Evolutionary conservation across 441 rosid genomes (phyloP).

Genomic region (Populus hybrid): DNA sequence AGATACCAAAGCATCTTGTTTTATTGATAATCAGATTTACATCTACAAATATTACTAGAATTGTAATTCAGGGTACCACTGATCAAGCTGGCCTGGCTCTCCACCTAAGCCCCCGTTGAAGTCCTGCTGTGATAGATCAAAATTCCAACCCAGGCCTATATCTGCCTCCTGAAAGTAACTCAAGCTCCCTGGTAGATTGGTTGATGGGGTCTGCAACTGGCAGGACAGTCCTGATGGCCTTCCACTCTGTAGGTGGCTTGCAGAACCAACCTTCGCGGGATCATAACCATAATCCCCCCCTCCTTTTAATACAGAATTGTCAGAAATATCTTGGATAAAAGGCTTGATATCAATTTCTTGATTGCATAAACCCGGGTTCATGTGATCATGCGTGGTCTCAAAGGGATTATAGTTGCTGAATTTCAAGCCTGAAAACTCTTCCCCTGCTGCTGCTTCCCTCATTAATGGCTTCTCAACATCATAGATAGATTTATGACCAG

Average conservation of each 20-base stretch:
- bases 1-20: not conserved
- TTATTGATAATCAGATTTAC: not conserved
- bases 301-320: constrained; percentile 6
- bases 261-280: not conserved
- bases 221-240: constrained; percentile 10
- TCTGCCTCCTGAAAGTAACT: constrained; percentile 7
- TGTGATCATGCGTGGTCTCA: not conserved
- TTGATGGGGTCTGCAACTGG: not conserved
- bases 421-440: not conserved
- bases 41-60: not conserved
- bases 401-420: not conserved
- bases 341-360: constrained; percentile 18
- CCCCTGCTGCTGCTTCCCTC: not conserved
- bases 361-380: not conserved
- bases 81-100: constrained; percentile 23
- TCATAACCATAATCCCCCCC: constrained; percentile 14
- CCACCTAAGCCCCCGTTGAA: constrained; percentile 29
- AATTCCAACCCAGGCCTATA: constrained; percentile 5
- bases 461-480: not conserved
- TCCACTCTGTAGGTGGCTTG: constrained; percentile 1
- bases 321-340: not conserved
- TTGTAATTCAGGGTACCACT: constrained; percentile 26
- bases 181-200: constrained; percentile 5
- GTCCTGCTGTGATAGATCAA: constrained; percentile 19
- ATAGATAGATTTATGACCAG: not conserved